Base-by-base conservation (phyloP, 805 yeast genomes). In the Candida bentonensis region DNA sequence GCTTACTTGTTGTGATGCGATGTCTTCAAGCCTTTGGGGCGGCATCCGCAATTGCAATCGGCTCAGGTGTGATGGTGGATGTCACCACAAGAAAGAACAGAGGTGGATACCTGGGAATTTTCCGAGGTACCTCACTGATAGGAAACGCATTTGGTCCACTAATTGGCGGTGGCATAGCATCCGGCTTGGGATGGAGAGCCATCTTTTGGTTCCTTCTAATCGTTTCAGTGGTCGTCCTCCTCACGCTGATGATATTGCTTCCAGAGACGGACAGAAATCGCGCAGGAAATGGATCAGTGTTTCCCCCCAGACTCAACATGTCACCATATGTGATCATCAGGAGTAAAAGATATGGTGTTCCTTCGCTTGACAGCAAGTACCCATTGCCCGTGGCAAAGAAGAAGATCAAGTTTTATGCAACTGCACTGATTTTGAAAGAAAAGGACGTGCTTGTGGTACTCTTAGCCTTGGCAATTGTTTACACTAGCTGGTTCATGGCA, bases 101-200 rank as follows among this genome's bases (percentile, higher is more conserved):
- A 52, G 95, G 94, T 15, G 73, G 77, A 1, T 72, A 73, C 50
- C 75, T 79, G 36, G 92, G 92, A 0, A 52, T 78, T 15, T 73
- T 75, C 1, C 57, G 74, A 15, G 89, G 94, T 0, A 64, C 78
- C 39, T 75, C 79, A 17, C 67, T 82, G 25, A 52, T 82, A 4
- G 94, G 94, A 1, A 80, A 79, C 53, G 86, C 84, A 2, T 67
- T 85, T 49, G 89, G 94, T 7, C 85, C 94, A 0, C 62, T 87
- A 15, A 63, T 85, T 20, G 79, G 79, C 5, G 68, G 78, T 3
- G 62, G 64, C 1, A 52, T 74, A 56, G 67, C 73, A 2, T 59
- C 65, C 21, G 66, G 69, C 52, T 52, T 60, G 30, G 67, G 75
- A n/a, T 86, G 95, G 95, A 68, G 88, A 52, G 75, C 86, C 0